Conservation (phyloP, 495 filamentous ascomycete species). For the Neurospora cerealis region DNA sequence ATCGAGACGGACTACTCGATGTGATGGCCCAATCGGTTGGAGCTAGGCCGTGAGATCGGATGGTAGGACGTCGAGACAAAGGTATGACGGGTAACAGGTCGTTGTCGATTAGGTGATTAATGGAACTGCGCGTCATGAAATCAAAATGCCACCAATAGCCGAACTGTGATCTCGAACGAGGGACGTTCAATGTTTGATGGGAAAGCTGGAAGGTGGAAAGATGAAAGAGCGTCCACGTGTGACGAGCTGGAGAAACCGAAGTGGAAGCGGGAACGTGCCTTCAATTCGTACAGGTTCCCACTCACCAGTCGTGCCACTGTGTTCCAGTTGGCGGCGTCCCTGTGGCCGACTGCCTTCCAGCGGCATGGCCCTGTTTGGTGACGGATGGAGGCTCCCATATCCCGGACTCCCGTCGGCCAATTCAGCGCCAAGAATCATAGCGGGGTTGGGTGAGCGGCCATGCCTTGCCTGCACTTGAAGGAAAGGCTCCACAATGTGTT, state of each 20-base stretch:
- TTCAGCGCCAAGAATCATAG: neutral
- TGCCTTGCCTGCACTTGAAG: neutral
- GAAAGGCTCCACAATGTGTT: neutral
- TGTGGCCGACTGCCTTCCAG: conserved; percentile 2
- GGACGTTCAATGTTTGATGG: neutral
- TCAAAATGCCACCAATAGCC: neutral
- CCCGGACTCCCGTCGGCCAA: neutral
- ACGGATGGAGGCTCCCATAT: neutral
- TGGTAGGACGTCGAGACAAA: neutral
- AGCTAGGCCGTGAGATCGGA: neutral
- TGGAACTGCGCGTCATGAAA: neutral
- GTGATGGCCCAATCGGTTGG: neutral
- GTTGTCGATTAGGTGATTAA: neutral
- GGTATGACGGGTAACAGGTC: neutral
- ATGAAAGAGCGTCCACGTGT: neutral
- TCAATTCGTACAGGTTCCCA: neutral
- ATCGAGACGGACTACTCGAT: neutral
- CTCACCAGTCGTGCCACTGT: neutral
- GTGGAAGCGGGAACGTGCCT: neutral
- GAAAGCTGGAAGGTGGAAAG: neutral
- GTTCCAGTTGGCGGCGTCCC: conserved; percentile 1
- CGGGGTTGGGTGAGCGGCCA: neutral
- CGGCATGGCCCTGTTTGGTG: neutral
- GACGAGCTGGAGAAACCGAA: neutral
- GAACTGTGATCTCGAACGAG: neutral